These are phyloP conservation scores for Diaporthe sp. DNA, from an alignment of 2,329 filamentous ascomycete genomes.

Conservation along the genomic window DNA sequence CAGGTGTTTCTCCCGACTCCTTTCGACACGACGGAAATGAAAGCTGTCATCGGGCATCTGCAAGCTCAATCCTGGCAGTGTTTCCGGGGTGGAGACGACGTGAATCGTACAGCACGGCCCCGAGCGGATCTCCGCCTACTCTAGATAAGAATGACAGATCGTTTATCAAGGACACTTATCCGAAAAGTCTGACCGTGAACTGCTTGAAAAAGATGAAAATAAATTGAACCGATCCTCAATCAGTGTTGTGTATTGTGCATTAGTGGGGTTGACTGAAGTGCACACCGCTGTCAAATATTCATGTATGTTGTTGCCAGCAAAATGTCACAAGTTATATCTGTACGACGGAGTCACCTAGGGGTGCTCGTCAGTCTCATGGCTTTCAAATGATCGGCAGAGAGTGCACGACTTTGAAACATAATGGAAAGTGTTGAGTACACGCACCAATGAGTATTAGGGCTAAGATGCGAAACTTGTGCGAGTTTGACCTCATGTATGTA, in stretches of 20 bases:
- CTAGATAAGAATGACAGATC: conserved; percentile 11
- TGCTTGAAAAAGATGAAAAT: background rate
- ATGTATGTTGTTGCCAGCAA: background rate
- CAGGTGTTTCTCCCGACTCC: background rate
- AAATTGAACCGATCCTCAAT: too few relatives aligned
- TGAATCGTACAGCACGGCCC: conserved; percentile 24
- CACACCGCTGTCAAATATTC: too few relatives aligned
- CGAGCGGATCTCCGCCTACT: background rate
- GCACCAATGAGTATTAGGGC: background rate
- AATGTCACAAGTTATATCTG: background rate
- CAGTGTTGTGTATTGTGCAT: background rate
- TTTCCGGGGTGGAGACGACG: background rate
- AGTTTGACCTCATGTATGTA: background rate
- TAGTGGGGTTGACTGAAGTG: too few relatives aligned
- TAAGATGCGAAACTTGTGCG: background rate
- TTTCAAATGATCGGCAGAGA: background rate
- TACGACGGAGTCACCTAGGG: background rate
- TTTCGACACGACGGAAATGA: background rate
- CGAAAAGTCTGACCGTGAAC: background rate
- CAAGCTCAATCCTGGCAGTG: background rate
- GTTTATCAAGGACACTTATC: background rate
- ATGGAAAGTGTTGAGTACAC: background rate
- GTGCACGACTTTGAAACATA: background rate
- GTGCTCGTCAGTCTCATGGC: background rate
- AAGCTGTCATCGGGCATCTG: background rate